Base-by-base conservation (phyloP, 2,329 filamentous ascomycete species). In the Diaporthe destruens region DNA sequence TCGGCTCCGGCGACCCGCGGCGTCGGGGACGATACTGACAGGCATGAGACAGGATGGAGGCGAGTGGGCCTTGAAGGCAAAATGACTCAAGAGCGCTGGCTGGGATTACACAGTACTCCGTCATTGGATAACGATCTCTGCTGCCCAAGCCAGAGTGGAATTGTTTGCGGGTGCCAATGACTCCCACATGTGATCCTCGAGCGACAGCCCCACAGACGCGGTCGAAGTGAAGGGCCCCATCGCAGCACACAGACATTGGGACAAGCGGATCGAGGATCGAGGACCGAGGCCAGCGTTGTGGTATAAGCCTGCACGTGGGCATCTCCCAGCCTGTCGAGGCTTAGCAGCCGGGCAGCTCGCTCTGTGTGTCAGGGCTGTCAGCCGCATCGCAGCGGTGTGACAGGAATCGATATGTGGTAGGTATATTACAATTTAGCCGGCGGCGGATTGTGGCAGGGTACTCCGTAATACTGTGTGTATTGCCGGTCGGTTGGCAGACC, bases 21-120 rank as follows among this genome's bases (percentile, higher is more conserved):
- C 55, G 36, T 61, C 34, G 68, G 68, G 47, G 67, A 49, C 66
- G 44, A 51, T 9, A 65, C 18, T 23, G 25, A 63, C 59, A 65
- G 47, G 57, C 57, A 61, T 61, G 53, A 57, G 66, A 57, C 57
- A 69, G n/a, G 66, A 39, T 59, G 67, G 67, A 59, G 56, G 54
- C 9, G 12, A 61, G 34, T 53, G 65, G 65, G 49, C 23, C 53
- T 18, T 23, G 53, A 42, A n/a, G 55, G 55, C 55, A 70, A 61
- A 70, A 32, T 70, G 68, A 70, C 55, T 61, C 68, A 70, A 70
- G 55, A 56, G n/a, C 42, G 44, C 68, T 53, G 68, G 49, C 34
- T 54, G 68, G 68, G 34, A 59, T 39, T 20, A 51, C n/a, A n/a
- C n/a, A n/a, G 5, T 29, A 29, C 29, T 29, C 29, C 29, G 29